phyloP scores from a whole-genome alignment of 306 rosid species.

The Clitoria ternatea region DNA sequence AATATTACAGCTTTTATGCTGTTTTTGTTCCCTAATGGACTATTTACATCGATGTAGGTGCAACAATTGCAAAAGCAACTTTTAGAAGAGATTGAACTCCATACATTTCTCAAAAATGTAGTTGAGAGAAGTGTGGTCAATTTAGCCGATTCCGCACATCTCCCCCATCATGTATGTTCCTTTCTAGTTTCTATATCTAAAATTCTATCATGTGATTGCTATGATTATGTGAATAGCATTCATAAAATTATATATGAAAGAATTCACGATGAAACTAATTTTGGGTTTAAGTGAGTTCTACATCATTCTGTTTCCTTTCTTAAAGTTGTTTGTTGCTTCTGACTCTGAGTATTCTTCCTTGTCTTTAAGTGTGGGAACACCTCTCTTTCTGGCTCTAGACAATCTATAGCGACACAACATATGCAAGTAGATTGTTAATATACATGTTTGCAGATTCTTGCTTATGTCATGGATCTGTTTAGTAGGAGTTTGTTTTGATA shows the following conservation, averaged over 20 bases:
- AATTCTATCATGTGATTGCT: background rate
- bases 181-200: background rate
- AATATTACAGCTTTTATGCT: background rate
- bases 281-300: background rate
- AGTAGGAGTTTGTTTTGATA: background rate
- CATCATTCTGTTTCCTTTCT: background rate
- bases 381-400: too few species aligned
- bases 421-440: too few species aligned
- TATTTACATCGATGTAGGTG: constrained; percentile 34
- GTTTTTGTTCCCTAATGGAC: constrained; percentile 19
- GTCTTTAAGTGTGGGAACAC: too few species aligned
- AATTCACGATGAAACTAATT: background rate
- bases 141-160: constrained; percentile 34
- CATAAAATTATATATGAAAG: background rate
- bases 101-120: constrained; percentile 47
- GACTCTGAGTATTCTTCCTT: background rate
- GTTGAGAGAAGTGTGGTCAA: constrained; percentile 35
- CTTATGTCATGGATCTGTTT: background rate
- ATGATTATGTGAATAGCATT: background rate
- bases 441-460: background rate
- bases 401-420: too few species aligned
- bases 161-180: constrained; percentile 52
- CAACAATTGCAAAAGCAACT: constrained; percentile 46
- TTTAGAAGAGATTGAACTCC: constrained; percentile 58
- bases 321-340: background rate